Conservation (phyloP, 176 grass and related monocot species). For the Aegilops tauschii region DNA sequence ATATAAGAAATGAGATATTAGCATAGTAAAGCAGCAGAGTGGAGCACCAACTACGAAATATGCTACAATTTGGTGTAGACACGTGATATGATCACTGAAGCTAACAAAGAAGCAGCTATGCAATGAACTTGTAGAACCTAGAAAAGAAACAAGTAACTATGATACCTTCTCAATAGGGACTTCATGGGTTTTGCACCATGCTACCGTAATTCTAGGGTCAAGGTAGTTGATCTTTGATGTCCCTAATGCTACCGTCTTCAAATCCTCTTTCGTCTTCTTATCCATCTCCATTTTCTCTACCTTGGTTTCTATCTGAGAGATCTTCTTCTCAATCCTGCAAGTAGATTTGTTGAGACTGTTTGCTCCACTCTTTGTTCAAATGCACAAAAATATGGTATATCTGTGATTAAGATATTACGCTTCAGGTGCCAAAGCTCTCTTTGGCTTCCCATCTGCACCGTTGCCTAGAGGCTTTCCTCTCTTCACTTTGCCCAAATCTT, state of each 20-base stretch:
- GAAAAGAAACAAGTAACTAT: background rate
- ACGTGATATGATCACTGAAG: background rate
- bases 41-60: background rate
- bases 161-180: slow-evolving; percentile 97
- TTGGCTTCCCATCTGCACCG: slow-evolving; percentile 82
- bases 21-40: background rate
- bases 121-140: background rate
- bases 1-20: background rate
- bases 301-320: slow-evolving; percentile 57
- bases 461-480: slow-evolving; percentile 78
- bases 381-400: slow-evolving; percentile 11
- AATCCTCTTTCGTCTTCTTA: slow-evolving; percentile 85
- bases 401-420: slow-evolving; percentile 44
- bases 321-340: slow-evolving; percentile 89
- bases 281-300: slow-evolving; percentile 95
- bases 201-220: slow-evolving; percentile 92
- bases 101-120: background rate
- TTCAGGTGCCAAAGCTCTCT: slow-evolving; percentile 79
- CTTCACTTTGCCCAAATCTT: slow-evolving; percentile 73
- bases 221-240: slow-evolving; percentile 99
- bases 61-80: background rate
- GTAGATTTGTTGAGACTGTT: slow-evolving; percentile 35
- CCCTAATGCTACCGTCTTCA: slow-evolving; percentile 90
- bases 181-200: slow-evolving; percentile 99
- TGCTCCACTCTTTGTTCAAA: slow-evolving; percentile 5